Evolutionary conservation across 2,329 filamentous ascomycete species (phyloP).

Genomic region (Aspergillus clavatus): DNA sequence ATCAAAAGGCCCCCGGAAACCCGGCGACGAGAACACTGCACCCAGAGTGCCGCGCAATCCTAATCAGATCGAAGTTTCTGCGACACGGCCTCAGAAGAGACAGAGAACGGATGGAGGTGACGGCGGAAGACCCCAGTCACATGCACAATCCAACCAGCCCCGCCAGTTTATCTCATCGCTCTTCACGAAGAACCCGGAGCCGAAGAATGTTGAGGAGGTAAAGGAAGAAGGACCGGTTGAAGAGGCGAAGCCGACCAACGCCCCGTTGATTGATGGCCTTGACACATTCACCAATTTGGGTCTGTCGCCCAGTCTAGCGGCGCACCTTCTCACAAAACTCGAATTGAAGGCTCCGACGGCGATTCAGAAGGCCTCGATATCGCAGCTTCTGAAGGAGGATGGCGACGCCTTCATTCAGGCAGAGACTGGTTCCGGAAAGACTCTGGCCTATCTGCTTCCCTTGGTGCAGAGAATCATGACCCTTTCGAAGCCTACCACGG

Average conservation of each 20-base stretch:
- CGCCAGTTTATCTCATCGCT: slow-evolving; percentile 79
- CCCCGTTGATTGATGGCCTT: slow-evolving; percentile 75
- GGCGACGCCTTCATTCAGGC: slow-evolving; percentile 94
- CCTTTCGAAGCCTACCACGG: slow-evolving; percentile 52
- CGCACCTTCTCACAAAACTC: slow-evolving; percentile 79
- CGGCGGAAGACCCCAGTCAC: slow-evolving; percentile 14
- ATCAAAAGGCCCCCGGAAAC: slow-evolving; percentile 37
- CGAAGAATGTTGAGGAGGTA: slow-evolving; percentile 53
- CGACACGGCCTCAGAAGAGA: slow-evolving; percentile 35
- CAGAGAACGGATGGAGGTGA: slow-evolving; percentile 36
- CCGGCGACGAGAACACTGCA: slow-evolving; percentile 8
- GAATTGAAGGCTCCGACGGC: slow-evolving; percentile 85
- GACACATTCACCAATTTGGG: slow-evolving; percentile 84
- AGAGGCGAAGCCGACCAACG: slow-evolving; percentile 70
- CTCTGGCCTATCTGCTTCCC: slow-evolving; percentile 87
- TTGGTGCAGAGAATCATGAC: slow-evolving; percentile 83
- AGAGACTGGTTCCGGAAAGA: slow-evolving; percentile 96
- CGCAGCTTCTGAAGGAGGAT: slow-evolving; percentile 72
- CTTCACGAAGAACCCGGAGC: slow-evolving; percentile 81
- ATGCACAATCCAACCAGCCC: slow-evolving; percentile 39
- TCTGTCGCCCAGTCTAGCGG: slow-evolving; percentile 71
- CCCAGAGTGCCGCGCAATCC: slow-evolving; percentile 2
- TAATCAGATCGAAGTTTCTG: background rate
- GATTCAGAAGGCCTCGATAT: slow-evolving; percentile 86
- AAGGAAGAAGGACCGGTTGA: slow-evolving; percentile 41